Evolutionary conservation across 306 rosid genomes (phyloP), one percentile per base, ranked within the genome.

Genomic region (Coriaria nepalensis): DNA sequence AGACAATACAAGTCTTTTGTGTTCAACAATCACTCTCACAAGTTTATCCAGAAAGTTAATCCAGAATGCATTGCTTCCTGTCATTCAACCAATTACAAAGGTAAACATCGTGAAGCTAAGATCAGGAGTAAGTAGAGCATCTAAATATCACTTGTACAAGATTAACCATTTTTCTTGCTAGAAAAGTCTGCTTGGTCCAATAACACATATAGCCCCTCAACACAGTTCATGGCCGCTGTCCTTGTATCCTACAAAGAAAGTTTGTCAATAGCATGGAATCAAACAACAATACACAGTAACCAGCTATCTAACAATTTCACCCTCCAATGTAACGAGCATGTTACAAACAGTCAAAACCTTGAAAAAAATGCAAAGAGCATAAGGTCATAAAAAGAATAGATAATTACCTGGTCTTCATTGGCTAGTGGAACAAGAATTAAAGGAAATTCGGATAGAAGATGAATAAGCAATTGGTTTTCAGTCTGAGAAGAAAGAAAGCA

Each of bases 361-460:
- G n/a, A n/a, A n/a, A n/a, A n/a, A n/a, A n/a, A n/a, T n/a, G n/a
- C n/a, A n/a, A n/a, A n/a, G n/a, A n/a, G n/a, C n/a, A n/a, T n/a
- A n/a, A n/a, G n/a, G n/a, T n/a, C n/a, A n/a, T n/a, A n/a, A n/a
- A n/a, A n/a, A n/a, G n/a, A n/a, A n/a, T n/a, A n/a, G n/a, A n/a
- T 6, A 54, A 53, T 13, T 62, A 78, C 96, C 86, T 80, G 78
- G 57, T 74, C 61, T 66, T 67, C 68, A 60, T 76, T 61, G 50
- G 77, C 72, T 78, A 90, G 63, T 9, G 97, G 87, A 67, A 81
- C 82, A 54, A 90, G 90, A 61, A 90, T 36, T 13, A 93, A 74
- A 58, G 97, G 80, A 61, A 90, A 83, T 56, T 78, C 93, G 0
- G 76, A 76, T 40, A 83, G 53, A 60, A 78, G 77, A 64, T 81